Percentiles rank a stretch among this genome's conserved stretches.
Conservation (phyloP, 148 eudicot genomes). For the Hydrangea macrophylla region DNA sequence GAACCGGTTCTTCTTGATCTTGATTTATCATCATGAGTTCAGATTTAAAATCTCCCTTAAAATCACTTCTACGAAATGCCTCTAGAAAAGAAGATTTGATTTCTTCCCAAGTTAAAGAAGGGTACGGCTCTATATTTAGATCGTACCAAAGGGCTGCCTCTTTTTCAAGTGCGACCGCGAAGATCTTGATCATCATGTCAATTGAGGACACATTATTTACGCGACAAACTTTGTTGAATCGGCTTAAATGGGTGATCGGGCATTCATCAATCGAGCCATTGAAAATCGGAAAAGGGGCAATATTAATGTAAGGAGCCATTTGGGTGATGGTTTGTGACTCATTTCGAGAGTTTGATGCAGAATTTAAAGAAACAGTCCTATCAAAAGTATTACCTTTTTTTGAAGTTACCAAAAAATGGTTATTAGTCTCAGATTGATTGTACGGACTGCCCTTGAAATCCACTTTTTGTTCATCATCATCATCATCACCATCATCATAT, state of each 20-base stretch:
- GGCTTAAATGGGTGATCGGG: constrained; percentile 23
- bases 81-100: constrained; percentile 20
- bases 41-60: not conserved
- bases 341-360: not conserved
- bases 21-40: constrained; percentile 11
- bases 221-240: constrained; percentile 15
- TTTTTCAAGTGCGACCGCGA: constrained; percentile 28
- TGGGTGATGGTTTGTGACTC: not conserved
- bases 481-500: not conserved
- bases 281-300: constrained; percentile 23
- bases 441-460: not conserved
- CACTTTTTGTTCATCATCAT: not conserved
- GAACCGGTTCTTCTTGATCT: constrained; percentile 12
- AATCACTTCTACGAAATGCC: constrained; percentile 9
- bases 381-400: not conserved
- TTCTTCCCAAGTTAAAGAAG: constrained; percentile 28
- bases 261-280: constrained; percentile 14
- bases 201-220: constrained; percentile 23
- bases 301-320: constrained; percentile 9
- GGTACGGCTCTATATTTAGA: constrained; percentile 32
- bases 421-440: not conserved
- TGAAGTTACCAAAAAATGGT: not conserved
- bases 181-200: constrained; percentile 19
- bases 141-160: constrained; percentile 34
- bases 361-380: not conserved